Base-by-base conservation (phyloP, 352 stramenopile genomes). In the Phytophthora capsici region DNA sequence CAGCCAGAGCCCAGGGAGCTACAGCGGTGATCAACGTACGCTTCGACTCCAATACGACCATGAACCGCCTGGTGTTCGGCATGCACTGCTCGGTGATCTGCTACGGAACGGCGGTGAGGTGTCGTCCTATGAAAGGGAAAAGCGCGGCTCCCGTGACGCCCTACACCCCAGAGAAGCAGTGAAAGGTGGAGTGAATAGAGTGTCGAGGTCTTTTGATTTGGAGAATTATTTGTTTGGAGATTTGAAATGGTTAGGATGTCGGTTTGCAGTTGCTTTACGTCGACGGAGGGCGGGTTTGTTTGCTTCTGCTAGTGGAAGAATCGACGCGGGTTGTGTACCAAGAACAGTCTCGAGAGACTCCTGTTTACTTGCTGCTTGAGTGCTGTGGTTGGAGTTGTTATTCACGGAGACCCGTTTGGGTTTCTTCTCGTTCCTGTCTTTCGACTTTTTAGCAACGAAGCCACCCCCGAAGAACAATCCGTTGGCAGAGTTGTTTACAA, bases 21-120 rank as follows among this genome's bases (percentile, higher is more conserved):
- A 93, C 86, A 22, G 80, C 84, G 10, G 71, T 94, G 25, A 76
- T 94, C 49, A 91, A 89, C 44, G 85, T 91, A 54, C 84, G 84
- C 44, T 93, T 94, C 61, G 84, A 93, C 66, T 88, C 84, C 38
- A 94, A 90, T 68, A 91, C 82, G 69, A 92, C 86, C 12, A 94
- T 94, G 86, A 94, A 94, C 48, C 84, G 86, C 38, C 78, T 94
- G 45, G 82, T 94, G 40, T 94, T 94, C 47, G 86, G 86, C 9
- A 76, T 94, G 60, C 86, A 94, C 66, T 93, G 84, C 68, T 90
- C 83, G 3, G 80, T 91, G 13, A 81, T 93, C 20, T 89, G 83
- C 57, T 94, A 94, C 59, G 86, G 86, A 30, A 94, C 86, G 1
- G 86, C 86, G 3, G 86, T 94, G 57, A 75, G 73, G 23, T 92